These are phyloP conservation scores for Scheffersomyces lignosus DNA, from an alignment of 805 yeast species.

Conservation along the genomic window DNA sequence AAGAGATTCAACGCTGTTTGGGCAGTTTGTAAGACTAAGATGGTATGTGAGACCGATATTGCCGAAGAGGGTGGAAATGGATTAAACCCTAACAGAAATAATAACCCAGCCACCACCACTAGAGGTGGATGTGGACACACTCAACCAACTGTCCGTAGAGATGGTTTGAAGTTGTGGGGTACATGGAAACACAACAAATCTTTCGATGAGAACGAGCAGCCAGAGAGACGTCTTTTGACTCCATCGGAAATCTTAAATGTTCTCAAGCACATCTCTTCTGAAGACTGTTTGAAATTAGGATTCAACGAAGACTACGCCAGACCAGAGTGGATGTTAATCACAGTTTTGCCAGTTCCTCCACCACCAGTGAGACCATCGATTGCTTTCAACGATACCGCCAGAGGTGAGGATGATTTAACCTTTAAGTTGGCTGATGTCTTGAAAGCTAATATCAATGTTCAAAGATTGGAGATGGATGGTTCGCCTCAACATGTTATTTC, in stretches of 20 bases:
- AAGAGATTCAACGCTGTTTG: conserved; percentile 96
- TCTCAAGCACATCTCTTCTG: conserved; percentile 83
- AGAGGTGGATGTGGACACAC: conserved; percentile 99
- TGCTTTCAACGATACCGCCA: conserved; percentile 95
- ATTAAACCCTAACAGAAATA: too few relatives aligned
- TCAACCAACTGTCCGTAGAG: conserved; percentile 94
- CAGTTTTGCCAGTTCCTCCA: conserved; percentile 99
- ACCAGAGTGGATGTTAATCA: conserved; percentile 97
- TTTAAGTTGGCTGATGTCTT: conserved; percentile 95
- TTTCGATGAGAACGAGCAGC: conserved; percentile 83
- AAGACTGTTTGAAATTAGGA: conserved; percentile 81
- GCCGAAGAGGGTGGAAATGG: conserved; percentile 59
- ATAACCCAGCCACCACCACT: conserved; percentile 38
- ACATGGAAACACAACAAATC: conserved; percentile 93
- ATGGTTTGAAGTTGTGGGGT: conserved; percentile 94
- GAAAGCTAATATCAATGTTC: conserved; percentile 97
- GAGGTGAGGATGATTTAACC: conserved; percentile 99
- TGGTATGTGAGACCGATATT: conserved; percentile 90
- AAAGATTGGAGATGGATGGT: conserved; percentile 95
- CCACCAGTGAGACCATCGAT: conserved; percentile 99
- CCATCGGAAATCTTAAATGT: conserved; percentile 90
- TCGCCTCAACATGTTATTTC: conserved; percentile 98
- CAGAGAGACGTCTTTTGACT: conserved; percentile 84
- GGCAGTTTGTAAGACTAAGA: conserved; percentile 86
- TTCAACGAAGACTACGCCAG: conserved; percentile 95